A percentile compares a stretch with the other conserved stretches of the same genome.
These are phyloP conservation scores for Alternaria incomplexa DNA, from an alignment of 2,329 filamentous ascomycete genomes.

Conservation along the genomic window DNA sequence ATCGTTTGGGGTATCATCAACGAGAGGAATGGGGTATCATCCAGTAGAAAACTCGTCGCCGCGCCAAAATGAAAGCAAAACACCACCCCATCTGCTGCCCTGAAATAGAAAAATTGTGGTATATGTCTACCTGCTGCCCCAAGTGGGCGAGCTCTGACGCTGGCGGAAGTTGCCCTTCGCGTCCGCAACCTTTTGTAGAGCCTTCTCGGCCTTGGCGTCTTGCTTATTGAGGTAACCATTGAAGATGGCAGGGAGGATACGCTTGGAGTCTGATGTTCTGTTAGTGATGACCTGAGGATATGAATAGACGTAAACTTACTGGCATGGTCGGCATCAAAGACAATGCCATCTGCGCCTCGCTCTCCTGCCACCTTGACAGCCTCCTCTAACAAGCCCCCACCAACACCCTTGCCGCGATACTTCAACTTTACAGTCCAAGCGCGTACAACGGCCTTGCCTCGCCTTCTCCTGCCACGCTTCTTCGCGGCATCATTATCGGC, in stretches of 20 bases:
- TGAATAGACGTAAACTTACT: conserved; percentile 59
- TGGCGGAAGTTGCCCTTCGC: conserved; percentile 49
- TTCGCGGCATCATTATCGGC: conserved; percentile 57
- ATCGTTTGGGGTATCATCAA: conserved; percentile 39
- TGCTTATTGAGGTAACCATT: conserved; percentile 45
- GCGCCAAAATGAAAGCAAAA: conserved; percentile 14
- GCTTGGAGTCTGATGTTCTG: conserved; percentile 35
- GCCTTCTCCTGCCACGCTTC: conserved; percentile 55
- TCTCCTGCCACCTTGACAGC: conserved; percentile 72
- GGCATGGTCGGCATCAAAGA: conserved; percentile 79
- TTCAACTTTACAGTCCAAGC: conserved; percentile 79
- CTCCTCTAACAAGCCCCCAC: conserved; percentile 73
- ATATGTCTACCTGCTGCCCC: conserved; percentile 42
- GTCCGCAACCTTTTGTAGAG: conserved; percentile 47
- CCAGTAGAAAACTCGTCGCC: conserved; percentile 22
- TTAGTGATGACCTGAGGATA: conserved; percentile 19
- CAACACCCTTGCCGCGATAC: conserved; percentile 75
- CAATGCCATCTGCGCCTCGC: conserved; percentile 71
- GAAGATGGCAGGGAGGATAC: conserved; percentile 43
- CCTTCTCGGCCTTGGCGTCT: conserved; percentile 43
- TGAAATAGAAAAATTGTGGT: not conserved
- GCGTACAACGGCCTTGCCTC: conserved; percentile 73
- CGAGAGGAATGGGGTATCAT: conserved; percentile 37
- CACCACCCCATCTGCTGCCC: conserved; percentile 9
- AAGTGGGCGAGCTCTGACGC: conserved; percentile 44